Evolutionary conservation across 2,329 filamentous ascomycete species (phyloP).

Genomic region (Penicillium sp.): DNA sequence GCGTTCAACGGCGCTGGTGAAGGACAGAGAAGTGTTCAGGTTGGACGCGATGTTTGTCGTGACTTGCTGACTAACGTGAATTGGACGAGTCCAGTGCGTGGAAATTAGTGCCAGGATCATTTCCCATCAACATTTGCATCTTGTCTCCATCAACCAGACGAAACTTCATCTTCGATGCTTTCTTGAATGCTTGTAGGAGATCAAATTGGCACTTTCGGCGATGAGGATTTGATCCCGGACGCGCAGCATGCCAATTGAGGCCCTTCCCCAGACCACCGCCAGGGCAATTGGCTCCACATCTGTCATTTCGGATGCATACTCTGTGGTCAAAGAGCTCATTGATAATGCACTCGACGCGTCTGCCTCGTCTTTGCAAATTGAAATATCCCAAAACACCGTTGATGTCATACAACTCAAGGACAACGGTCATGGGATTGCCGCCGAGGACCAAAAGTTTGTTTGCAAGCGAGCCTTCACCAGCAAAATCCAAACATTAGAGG

Average conservation of each 20-base stretch:
- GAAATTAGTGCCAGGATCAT: slow-evolving; percentile 1
- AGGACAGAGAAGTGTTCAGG: slow-evolving; percentile 1
- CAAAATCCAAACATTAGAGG: slow-evolving; percentile 61
- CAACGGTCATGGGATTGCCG: slow-evolving; percentile 64
- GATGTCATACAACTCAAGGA: slow-evolving; percentile 65
- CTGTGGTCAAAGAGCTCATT: slow-evolving; percentile 65
- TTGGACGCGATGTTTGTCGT: slow-evolving; percentile 20
- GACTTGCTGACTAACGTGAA: slow-evolving; percentile 19
- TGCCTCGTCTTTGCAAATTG: slow-evolving; percentile 59
- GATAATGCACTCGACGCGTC: slow-evolving; percentile 69
- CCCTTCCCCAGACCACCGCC: slow-evolving; percentile 45
- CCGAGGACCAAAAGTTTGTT: slow-evolving; percentile 56
- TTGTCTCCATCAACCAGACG: background rate
- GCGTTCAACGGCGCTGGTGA: background rate
- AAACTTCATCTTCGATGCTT: background rate
- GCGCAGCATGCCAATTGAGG: slow-evolving; percentile 48
- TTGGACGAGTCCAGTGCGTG: background rate
- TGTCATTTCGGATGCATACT: slow-evolving; percentile 58
- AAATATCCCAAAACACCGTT: slow-evolving; percentile 61
- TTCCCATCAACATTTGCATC: background rate
- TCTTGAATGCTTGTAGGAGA: background rate
- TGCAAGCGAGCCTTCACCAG: slow-evolving; percentile 64
- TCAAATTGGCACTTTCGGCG: background rate
- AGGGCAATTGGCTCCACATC: slow-evolving; percentile 60
- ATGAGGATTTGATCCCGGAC: slow-evolving; percentile 10